Base-by-base conservation (phyloP, 345 rosid species). In the Pistacia integerrima region DNA sequence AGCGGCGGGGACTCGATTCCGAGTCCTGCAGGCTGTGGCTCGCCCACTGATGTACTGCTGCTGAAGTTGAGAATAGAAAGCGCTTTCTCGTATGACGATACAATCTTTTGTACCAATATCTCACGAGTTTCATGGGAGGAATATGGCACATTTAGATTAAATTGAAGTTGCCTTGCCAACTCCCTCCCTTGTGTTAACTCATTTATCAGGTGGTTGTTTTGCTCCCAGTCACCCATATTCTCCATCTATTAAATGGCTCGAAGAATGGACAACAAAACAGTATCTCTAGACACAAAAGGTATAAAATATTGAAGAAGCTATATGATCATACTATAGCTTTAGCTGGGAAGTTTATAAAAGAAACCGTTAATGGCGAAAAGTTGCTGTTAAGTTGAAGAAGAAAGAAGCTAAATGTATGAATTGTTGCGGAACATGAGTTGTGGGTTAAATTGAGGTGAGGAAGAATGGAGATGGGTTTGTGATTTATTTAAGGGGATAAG, bases 171-270 rank as follows among this genome's bases (percentile, higher is more conserved):
- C 80, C 75, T 81, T 4, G 93, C 88, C 16, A 81, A 78, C 73
- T 90, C 95, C 82, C 82, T 87, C 75, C 98, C 98, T 73, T 81
- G 82, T 0, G 4, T 74, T 18, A 94, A 79, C 86, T 89, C 97
- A 46, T 80, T 74, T 72, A 86, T 79, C 36, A 91, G 76, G 9
- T 41, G 46, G 35, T 52, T 84, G 84, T 72, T 86, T 69, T 80
- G 85, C 84, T 86, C 93, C 90, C 88, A 78, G 2, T 86, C 94
- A 72, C 81, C 88, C 83, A 73, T 73, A 1, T 38, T 84, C 67
- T 84, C 88, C 85, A 78, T 82, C 65, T 74, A 57, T 16, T 52
- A 13, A 30, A 30, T 30, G 33, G 33, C 33, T 30, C 2, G 33
- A 30, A 30, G 33, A 30, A 30, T 30, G 33, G 33, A 30, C 33